These are phyloP conservation scores for Leccinellum rugosiceps DNA, from an alignment of 768 basidiomycete genomes.

Conservation along the genomic window DNA sequence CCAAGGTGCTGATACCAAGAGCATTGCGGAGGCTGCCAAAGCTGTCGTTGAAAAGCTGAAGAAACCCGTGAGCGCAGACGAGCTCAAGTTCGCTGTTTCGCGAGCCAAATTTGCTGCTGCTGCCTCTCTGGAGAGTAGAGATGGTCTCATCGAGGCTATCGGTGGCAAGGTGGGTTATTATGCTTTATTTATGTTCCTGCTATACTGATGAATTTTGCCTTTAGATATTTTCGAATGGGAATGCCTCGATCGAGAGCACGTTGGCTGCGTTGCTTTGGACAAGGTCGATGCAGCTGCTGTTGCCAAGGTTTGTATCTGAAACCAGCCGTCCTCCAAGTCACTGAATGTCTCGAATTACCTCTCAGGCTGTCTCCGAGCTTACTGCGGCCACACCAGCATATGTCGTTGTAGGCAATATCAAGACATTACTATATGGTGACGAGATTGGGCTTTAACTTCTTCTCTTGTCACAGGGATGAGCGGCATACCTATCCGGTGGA, in stretches of 20 bases:
- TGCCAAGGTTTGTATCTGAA: constrained; percentile 52
- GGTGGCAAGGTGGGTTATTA: constrained; percentile 56
- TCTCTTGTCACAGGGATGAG: neutral
- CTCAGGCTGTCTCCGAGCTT: constrained; percentile 57
- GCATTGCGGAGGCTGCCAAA: constrained; percentile 66
- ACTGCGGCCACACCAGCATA: constrained; percentile 79
- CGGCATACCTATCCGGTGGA: constrained; percentile 12
- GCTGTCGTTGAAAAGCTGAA: constrained; percentile 66
- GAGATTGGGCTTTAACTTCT: constrained; percentile 68
- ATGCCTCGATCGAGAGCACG: constrained; percentile 55
- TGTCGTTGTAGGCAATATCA: constrained; percentile 80
- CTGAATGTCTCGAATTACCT: neutral
- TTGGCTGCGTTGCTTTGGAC: constrained; percentile 69
- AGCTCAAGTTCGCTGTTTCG: constrained; percentile 75
- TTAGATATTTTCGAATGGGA: constrained; percentile 59
- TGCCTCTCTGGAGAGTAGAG: constrained; percentile 60
- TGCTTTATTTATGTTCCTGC: constrained; percentile 5
- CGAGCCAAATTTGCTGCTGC: constrained; percentile 89
- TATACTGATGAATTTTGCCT: constrained; percentile 1
- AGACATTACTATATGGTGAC: constrained; percentile 76
- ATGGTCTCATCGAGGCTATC: constrained; percentile 58
- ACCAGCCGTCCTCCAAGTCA: neutral
- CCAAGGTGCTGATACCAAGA: constrained; percentile 59
- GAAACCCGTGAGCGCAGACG: constrained; percentile 57
- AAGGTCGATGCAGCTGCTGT: constrained; percentile 62